These are phyloP conservation scores for Buxus sempervirens DNA, from an alignment of 164 flowering plant genomes.

Conservation along the genomic window DNA sequence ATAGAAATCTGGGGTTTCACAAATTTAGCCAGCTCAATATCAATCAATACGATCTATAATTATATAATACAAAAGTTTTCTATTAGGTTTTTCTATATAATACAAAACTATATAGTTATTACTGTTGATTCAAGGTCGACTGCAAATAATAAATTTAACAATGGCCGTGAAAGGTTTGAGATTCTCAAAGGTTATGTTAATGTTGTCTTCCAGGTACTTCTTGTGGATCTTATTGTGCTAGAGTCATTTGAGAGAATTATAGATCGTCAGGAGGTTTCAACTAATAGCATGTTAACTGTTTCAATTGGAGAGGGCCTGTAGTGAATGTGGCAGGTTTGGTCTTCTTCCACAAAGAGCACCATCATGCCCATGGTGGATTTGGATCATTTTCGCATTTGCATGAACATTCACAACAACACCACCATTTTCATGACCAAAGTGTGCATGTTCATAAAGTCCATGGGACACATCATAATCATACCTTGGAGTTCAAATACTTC, in stretches of 20 bases:
- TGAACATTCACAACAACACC: conserved; percentile 29
- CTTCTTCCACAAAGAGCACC: conserved; percentile 98
- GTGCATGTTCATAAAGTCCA: conserved; percentile 29
- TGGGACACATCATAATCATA: conserved; percentile 23
- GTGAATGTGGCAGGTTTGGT: conserved; percentile 89
- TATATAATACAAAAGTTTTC: no score
- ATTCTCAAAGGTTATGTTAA: conserved; percentile 94
- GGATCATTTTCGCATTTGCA: conserved; percentile 75
- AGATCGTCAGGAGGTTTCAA: conserved; percentile 96
- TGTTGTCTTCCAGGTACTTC: conserved; percentile 88
- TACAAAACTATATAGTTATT: no score
- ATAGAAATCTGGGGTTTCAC: no score
- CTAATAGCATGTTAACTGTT: conserved; percentile 72
- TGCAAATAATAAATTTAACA: conserved; percentile 74
- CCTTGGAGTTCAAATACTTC: no score
- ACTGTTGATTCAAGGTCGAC: conserved; percentile 93
- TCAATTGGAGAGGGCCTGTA: conserved; percentile 89
- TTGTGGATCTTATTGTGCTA: conserved; percentile 80
- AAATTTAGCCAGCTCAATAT: no score
- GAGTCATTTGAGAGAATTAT: conserved; percentile 95
- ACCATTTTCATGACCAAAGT: conserved; percentile 31
- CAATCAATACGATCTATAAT: no score
- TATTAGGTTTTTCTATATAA: no score
- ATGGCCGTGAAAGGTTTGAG: conserved; percentile 98
- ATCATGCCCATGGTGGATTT: conserved; percentile 95